A percentile compares a stretch with the other conserved stretches of the same genome.
phyloP scores from a whole-genome alignment of 306 rosid species.

The Luffa aegyptiaca region DNA sequence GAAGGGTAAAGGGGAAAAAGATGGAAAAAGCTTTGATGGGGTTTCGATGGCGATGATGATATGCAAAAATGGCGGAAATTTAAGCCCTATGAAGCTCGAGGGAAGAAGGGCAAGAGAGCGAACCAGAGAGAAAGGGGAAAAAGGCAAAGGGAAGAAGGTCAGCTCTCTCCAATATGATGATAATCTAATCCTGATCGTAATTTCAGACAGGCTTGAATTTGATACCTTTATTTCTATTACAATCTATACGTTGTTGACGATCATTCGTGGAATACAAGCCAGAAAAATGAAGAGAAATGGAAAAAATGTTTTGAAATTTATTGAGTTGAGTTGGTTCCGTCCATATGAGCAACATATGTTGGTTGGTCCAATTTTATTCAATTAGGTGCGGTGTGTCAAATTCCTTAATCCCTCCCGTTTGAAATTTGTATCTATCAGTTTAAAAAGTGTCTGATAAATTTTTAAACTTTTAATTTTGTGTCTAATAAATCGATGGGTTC shows the following conservation, averaged over 20 bases:
- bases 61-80: background rate
- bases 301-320: background rate
- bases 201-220: background rate
- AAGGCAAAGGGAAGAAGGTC: background rate
- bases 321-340: background rate
- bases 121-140: background rate
- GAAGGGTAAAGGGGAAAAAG: slow-evolving; percentile 24
- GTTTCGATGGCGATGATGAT: background rate
- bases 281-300: background rate
- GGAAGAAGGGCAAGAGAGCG: background rate
- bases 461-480: no score
- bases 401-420: no score
- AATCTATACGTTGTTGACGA: background rate
- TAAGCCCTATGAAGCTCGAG: background rate
- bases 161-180: background rate
- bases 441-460: no score
- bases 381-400: no score
- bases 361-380: background rate
- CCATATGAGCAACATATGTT: background rate
- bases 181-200: background rate
- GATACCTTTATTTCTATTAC: background rate
- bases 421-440: no score
- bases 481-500: no score
- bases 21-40: background rate
- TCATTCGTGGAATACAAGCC: background rate